Evolutionary conservation across 176 grass and related monocot species (phyloP).

Genomic region (Zoysia japonica): DNA sequence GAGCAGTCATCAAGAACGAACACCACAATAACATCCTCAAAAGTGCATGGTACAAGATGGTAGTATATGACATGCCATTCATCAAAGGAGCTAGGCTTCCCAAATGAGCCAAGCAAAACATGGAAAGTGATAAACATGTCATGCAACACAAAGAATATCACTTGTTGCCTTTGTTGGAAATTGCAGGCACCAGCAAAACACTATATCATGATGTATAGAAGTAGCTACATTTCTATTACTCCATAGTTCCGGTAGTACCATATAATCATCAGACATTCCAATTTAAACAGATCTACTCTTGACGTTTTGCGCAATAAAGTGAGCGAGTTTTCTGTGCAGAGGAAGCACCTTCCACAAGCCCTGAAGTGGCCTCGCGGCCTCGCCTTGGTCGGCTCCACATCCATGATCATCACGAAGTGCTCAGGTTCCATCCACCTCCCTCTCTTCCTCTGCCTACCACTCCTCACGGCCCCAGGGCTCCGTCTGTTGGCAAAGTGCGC

Average conservation of each 20-base stretch:
- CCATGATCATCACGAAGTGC: constrained; percentile 57
- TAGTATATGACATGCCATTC: background rate
- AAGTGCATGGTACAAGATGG: background rate
- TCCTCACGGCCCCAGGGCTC: constrained; percentile 44
- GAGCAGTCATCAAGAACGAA: background rate
- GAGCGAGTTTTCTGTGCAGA: constrained; percentile 23
- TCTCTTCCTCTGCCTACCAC: constrained; percentile 45
- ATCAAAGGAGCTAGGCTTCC: background rate
- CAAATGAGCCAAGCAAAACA: background rate
- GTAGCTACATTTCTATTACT: background rate
- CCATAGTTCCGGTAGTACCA: background rate
- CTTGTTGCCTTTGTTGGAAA: background rate
- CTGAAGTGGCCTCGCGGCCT: constrained; percentile 52
- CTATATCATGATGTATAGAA: background rate
- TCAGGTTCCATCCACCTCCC: constrained; percentile 39
- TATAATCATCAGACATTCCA: constrained; percentile 17
- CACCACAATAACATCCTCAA: background rate
- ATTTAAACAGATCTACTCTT: background rate
- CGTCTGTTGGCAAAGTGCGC: constrained; percentile 68
- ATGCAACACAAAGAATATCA: background rate
- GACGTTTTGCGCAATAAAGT: background rate
- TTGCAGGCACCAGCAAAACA: background rate
- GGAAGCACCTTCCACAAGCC: constrained; percentile 76
- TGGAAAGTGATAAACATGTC: background rate
- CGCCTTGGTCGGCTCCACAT: constrained; percentile 43